Base-by-base conservation (phyloP, 495 filamentous ascomycete genomes). In the Talaromyces liani region DNA sequence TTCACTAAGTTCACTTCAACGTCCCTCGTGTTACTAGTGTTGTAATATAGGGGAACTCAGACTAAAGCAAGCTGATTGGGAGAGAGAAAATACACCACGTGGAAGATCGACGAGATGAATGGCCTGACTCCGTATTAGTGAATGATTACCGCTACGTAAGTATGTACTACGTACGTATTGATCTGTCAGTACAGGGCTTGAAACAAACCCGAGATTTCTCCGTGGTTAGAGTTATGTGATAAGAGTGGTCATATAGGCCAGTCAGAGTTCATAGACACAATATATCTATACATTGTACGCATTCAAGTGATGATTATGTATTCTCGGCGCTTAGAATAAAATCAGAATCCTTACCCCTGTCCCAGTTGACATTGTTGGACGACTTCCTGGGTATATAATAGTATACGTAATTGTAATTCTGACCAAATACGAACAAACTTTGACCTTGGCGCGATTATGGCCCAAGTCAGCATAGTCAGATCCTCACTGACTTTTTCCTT, bases 101-200 rank as follows among this genome's bases (percentile, higher is more conserved):
- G 70, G 68, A 65, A 61, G 65, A 70, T 70, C 66, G 66, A 70
- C 66, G 63, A 60, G 24, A 31, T 31, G 29, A 3, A 16, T 20
- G 18, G 27, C 31, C 45, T 49, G 18, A 49, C n/a, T 20, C 27
- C 27, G 27, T 27, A 27, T 27, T 27, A 27, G 27, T 49, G 18
- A 20, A 45, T 45, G 0, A 49, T 7, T 49, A 49, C 45, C 18
- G 18, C 45, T 49, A 49, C n/a, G 41, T 18, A 18, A 0, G 41
- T 8, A 18, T 8, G n/a, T 47, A 47, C 41, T 7, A 39, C 1
- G n/a, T 22, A 49, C 45, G 45, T 49, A 49, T 20, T 9, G 45
- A 20, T 20, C 2, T 49, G 45, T 49, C 18, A 20, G 18, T 7
- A n/a, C 27, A 20, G 6, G 45, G 18, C 45, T 9, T 49, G 45